Base-by-base conservation (phyloP, 73 alveolate species). In the Paramecium biaurelia region DNA sequence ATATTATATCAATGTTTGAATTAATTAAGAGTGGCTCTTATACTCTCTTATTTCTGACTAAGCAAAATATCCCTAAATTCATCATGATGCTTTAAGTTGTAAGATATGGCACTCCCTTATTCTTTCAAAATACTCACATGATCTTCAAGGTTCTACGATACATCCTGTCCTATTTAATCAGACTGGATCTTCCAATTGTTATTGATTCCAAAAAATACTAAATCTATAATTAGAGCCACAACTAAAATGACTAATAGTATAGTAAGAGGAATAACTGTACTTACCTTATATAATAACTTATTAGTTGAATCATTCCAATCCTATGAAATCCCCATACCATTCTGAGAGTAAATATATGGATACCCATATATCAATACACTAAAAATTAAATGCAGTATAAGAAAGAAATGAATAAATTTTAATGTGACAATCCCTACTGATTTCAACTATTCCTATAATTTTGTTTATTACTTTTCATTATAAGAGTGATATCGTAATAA, bases 1-100 rank as follows among this genome's bases (percentile, higher is more conserved):
- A n/a, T n/a, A n/a, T n/a, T n/a, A n/a, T 53, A 32, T 79, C 90
- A 79, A 47, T n/a, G 76, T 34, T 79, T 79, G 49, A 79, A 79
- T 79, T 79, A 79, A 42, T 79, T 79, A 10, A 43, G 56, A 43
- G 76, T 79, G 15, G 90, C 90, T 8, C 90, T 20, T 21, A 79
- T 79, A 18, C 76, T 79, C 47, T 79, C 90, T 41, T 79, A 47
- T 79, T 79, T 79, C 14, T 79, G 26, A 79, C 90, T 79, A 15
- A 18, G 15, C 6, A 79, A 20, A 11, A 43, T 79, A 3, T 79
- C 90, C 32, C 47, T 79, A 79, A 24, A 79, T 79, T 79, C 90
- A 79, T 79, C 74, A 79, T 79, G 90, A 20, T 41, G 56, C 32
- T 23, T 79, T 24, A 79, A 26, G 23, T 79, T 79, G 20, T 79